Evolutionary conservation across 257 asterid species (phyloP), one percentile per base, ranked within the genome.

Genomic region (Solanum okadae): DNA sequence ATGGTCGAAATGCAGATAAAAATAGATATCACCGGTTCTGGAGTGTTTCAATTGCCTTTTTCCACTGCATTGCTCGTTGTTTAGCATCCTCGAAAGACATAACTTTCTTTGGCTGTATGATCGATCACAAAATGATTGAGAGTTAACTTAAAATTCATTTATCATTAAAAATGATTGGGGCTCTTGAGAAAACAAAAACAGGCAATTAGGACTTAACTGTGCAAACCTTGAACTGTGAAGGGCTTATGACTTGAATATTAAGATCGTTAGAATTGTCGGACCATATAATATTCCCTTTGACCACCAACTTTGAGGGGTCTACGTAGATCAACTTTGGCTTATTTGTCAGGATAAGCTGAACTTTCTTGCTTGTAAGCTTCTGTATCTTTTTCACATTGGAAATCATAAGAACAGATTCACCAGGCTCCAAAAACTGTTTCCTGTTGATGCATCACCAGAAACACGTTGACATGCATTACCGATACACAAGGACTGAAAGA

Each of bases 391-490:
- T 97, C 18, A 97, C 98, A 92, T 91, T 94, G 38, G 99, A 96
- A 92, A 97, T 97, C 99, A 97, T 97, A 13, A 97, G 95, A 87
- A 97, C 98, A 4, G 98, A 95, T 92, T 97, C 99, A 8, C 99
- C 99, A 2, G 98, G 97, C 94, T 96, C 99, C 95, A 97, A 89
- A 91, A 97, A 96, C 68, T 96, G 99, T 88, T 97, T 91, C 99
- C 99, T 97, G 97, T 85, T 87, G 42, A 82, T 31, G 29, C 61
- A 40, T 40, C 61, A 76, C 1, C 11, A 76, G 52, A 79, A 46
- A 44, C 67, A 82, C 3, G 11, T 49, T 29, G 42, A 46, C 29
- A 49, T 44, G 68, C 38, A 81, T 29, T 81, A 81, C 42, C 5
- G 29, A 81, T 46, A 5, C 27, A 27, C 38, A 82, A 82, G 25